phyloP scores from a whole-genome alignment of 2,329 filamentous ascomycete species.

The Lachnellula subtilissima region DNA sequence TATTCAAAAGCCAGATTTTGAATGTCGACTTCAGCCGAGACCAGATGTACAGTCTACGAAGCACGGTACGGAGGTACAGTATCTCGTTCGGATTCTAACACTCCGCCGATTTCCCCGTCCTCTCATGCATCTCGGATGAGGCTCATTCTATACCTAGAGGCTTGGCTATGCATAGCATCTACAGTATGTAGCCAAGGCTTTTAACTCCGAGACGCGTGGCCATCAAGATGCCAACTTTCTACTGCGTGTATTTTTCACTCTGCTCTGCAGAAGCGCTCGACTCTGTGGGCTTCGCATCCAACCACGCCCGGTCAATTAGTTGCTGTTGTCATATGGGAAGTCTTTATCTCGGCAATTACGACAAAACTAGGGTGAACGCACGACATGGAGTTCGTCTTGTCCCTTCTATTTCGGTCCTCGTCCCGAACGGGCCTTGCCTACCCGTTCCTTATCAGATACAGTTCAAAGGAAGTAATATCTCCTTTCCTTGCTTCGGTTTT shows the following conservation, averaged over 20 bases:
- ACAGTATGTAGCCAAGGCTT: neutral
- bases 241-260: too few species aligned
- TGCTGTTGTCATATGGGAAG: too few species aligned
- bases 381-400: too few species aligned
- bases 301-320: neutral
- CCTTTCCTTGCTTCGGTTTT: neutral
- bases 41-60: neutral
- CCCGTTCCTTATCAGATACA: too few species aligned
- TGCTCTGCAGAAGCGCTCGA: neutral
- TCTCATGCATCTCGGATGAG: neutral
- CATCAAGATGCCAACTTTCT: neutral
- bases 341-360: too few species aligned
- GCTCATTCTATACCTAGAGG: neutral
- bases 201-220: neutral
- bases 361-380: too few species aligned
- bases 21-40: neutral
- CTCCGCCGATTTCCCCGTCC: neutral
- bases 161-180: neutral
- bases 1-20: neutral
- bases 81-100: neutral
- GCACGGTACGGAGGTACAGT: neutral
- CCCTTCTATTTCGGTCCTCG: too few species aligned
- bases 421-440: too few species aligned
- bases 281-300: neutral
- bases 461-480: neutral